Evolutionary conservation across 2,329 filamentous ascomycete genomes (phyloP), one percentile per base, ranked within the genome.

Genomic region (Colletotrichum sp.): DNA sequence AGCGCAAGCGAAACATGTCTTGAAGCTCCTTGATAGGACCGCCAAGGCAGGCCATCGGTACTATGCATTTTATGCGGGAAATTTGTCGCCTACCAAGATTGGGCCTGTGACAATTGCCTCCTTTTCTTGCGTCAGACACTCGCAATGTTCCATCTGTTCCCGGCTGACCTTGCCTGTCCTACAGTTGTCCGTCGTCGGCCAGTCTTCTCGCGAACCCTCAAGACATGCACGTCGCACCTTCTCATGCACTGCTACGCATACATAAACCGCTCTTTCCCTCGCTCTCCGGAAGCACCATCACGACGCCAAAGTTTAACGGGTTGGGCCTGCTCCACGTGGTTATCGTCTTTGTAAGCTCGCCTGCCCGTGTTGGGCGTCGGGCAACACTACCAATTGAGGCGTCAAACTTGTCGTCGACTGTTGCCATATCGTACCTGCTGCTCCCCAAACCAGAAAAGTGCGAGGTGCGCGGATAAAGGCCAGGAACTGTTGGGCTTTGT

Each of bases 61-160:
- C 69, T 75, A 52, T 73, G 76, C 76, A 77, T 77, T 24, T 52
- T 71, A 69, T 75, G 68, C 71, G 71, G 71, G 71, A 76, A 70
- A 71, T 73, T 76, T 61, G 59, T 76, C 73, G 69, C 65, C 58
- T 73, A 76, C 73, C 69, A 69, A 76, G 55, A 70, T 76, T 76
- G 55, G 32, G 64, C 69, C 48, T 76, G 73, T 61, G 59, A 66
- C 64, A 61, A 65, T 58, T 59, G 34, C 48, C 71, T 66, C 18
- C 30, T 38, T 34, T 69, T 62, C 59, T 52, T 71, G 59, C 52
- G 48, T 66, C 64, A 63, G 58, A 61, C 62, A 52, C 52, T 65
- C 61, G 64, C 26, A 52, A n/a, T 70, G 36, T 74, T 65, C 43
- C 43, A 24, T 52, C 43, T 61, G 56, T 30, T 38, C 59, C 36